phyloP scores from a whole-genome alignment of 1,284 basidiomycete species.

The Phlebopus sp. region DNA sequence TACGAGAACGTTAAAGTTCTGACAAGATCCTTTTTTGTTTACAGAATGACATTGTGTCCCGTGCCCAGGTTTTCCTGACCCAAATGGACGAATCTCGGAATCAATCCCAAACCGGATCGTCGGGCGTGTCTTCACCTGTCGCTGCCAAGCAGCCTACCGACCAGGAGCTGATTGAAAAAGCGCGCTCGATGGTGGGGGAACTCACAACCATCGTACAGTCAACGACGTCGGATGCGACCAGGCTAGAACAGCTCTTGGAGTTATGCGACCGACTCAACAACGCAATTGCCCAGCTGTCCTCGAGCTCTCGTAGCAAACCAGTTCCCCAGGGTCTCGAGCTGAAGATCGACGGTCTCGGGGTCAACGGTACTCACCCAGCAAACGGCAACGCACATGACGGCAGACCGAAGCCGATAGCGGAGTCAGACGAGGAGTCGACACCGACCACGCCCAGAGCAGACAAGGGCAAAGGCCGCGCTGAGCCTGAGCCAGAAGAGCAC shows the following conservation, averaged over 20 bases:
- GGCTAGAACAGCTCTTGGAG: conserved; percentile 63
- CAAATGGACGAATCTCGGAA: conserved; percentile 39
- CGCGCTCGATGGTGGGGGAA: conserved; percentile 53
- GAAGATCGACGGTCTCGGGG: conserved; percentile 19
- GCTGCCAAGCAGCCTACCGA: conserved; percentile 1
- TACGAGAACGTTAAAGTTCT: no score
- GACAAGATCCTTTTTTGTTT: no score
- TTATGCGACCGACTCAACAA: conserved; percentile 71
- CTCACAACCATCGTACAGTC: conserved; percentile 52
- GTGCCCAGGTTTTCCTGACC: conserved; percentile 47
- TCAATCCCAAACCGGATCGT: neutral
- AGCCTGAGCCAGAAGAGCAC: conserved; percentile 60
- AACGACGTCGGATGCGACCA: conserved; percentile 55
- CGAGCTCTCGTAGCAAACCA: conserved; percentile 29
- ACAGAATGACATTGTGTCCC: conserved; percentile 22
- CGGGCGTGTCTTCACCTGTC: neutral
- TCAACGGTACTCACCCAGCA: conserved; percentile 1
- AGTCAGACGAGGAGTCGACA: conserved; percentile 37
- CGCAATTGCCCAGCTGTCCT: conserved; percentile 45
- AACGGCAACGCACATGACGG: conserved; percentile 10
- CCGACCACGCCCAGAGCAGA: conserved; percentile 63
- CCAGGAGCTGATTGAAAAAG: conserved; percentile 43
- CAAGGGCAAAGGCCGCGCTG: conserved; percentile 71
- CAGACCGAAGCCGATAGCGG: conserved; percentile 9
- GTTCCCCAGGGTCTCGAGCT: conserved; percentile 51